Evolutionary conservation across 768 basidiomycete genomes (phyloP).

Genomic region (Auricularia heimuer): DNA sequence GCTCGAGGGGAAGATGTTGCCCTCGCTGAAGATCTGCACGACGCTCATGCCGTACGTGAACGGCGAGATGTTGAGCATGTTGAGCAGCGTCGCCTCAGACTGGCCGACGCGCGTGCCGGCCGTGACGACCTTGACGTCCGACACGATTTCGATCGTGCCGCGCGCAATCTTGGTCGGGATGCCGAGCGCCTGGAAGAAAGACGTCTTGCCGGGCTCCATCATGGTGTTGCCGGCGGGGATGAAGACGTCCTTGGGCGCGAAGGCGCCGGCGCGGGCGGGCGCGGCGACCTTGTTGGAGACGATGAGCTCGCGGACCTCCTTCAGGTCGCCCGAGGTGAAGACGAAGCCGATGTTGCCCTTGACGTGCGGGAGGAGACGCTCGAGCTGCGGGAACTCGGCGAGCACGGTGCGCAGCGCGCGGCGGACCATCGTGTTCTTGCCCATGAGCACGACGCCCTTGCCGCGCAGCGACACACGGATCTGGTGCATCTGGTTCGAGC

Average conservation of each 20-base stretch:
- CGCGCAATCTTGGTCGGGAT: constrained; percentile 99
- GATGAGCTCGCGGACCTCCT: constrained; percentile 90
- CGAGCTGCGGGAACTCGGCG: constrained; percentile 83
- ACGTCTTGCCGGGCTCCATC: constrained; percentile 99
- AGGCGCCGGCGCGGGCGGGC: constrained; percentile 96
- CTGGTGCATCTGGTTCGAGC: constrained; percentile 99
- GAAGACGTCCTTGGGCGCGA: constrained; percentile 82
- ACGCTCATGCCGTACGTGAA: constrained; percentile 99
- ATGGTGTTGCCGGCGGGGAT: constrained; percentile 97
- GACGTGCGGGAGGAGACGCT: constrained; percentile 91
- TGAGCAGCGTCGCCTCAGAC: constrained; percentile 95
- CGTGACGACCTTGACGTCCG: constrained; percentile 89
- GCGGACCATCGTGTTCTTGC: constrained; percentile 99
- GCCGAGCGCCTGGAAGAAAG: constrained; percentile 99
- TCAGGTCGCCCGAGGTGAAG: constrained; percentile 86
- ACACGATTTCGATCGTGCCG: constrained; percentile 99
- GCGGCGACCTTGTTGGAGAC: constrained; percentile 96
- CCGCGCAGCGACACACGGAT: constrained; percentile 93
- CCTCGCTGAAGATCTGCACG: constrained; percentile 90
- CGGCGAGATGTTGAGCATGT: constrained; percentile 99
- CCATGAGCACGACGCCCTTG: constrained; percentile 96
- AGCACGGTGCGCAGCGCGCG: constrained; percentile 91
- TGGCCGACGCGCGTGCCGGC: constrained; percentile 90
- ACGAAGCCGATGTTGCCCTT: constrained; percentile 99
- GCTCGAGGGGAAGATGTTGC: constrained; percentile 80